Base-by-base conservation (phyloP, 2,329 filamentous ascomycete genomes). In the Cladophialophora psammophila region DNA sequence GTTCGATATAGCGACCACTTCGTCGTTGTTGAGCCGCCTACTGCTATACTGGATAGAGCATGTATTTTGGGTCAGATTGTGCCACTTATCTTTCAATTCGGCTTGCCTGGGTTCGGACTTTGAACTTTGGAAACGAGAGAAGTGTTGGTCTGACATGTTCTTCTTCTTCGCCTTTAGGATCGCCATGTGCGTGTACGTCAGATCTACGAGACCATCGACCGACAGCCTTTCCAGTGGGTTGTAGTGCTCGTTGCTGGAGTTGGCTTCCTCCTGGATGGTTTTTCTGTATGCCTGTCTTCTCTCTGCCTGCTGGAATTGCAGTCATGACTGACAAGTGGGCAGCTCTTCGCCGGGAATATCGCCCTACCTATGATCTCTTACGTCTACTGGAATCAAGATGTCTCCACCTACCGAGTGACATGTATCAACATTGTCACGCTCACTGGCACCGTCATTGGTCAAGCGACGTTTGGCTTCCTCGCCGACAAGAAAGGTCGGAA, bases 191-290 rank as follows among this genome's bases (percentile, higher is more conserved):
- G 79, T 61, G 79, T 77, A 70, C 78, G 78, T 68, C 79, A 80
- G 69, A 78, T 81, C 60, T 81, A 81, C 67, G 78, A 80, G 63
- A 81, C 79, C 1, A 80, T 81, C 70, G 80, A 81, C 71, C 76
- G 78, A 38, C 78, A 80, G 65, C 72, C 71, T 6, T 81, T 76
- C 62, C 80, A 81, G 73, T 80, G 78, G 78, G 71, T 80, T 13
- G 79, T 82, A 1, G 80, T 81, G 6, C 72, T 81, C 3, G 82
- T 84, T 6, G 81, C 82, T 15, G 82, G 81, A 20, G 78, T 82
- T n/a, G 82, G 82, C 12, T 84, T 84, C 74, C 81, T 84, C 64
- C 80, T 83, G 3, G 82, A 84, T 75, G 79, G 79, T 53, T 82
- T 81, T 56, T 80, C 80, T 5, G 67, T 69, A 61, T 13, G 58